Evolutionary conservation across 176 grass and related monocot species (phyloP).

Genomic region (Avena atlantica): DNA sequence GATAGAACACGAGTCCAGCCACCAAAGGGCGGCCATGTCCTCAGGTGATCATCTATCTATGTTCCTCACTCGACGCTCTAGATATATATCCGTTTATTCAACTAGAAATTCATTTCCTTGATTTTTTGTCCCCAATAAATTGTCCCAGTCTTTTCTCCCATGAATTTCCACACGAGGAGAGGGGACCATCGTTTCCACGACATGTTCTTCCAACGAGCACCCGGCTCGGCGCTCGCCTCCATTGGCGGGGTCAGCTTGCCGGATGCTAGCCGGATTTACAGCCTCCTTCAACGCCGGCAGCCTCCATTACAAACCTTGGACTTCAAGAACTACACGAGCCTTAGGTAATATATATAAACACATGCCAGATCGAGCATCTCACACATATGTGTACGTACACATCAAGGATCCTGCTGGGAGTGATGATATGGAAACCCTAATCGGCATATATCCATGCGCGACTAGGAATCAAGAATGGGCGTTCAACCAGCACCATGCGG

Average conservation of each 20-base stretch:
- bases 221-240: conserved; percentile 40
- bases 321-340: conserved; percentile 54
- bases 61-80: not conserved
- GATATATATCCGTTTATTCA: not conserved
- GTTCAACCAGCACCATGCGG: conserved; percentile 54
- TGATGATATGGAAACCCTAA: conserved; percentile 52
- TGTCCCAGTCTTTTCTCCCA: conserved; percentile 74
- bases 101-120: conserved; percentile 29
- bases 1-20: conserved; percentile 66
- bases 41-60: conserved; percentile 42
- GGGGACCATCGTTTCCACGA: conserved; percentile 72
- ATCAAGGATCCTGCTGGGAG: not conserved
- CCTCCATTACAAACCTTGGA: conserved; percentile 65
- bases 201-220: conserved; percentile 71
- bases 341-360: conserved; percentile 54
- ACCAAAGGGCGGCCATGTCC: conserved; percentile 62
- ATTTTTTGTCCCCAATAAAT: not conserved
- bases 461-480: conserved; percentile 71
- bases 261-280: conserved; percentile 52
- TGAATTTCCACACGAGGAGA: conserved; percentile 87
- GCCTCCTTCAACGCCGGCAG: conserved; percentile 51
- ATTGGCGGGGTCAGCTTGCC: conserved; percentile 42
- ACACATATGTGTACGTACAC: not conserved
- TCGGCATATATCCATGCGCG: not conserved
- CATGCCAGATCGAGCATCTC: not conserved